A percentile compares a stretch with the other conserved stretches of the same genome.
Evolutionary conservation across 2,329 filamentous ascomycete genomes (phyloP).

Genomic region (Ophiosphaerella narmari): DNA sequence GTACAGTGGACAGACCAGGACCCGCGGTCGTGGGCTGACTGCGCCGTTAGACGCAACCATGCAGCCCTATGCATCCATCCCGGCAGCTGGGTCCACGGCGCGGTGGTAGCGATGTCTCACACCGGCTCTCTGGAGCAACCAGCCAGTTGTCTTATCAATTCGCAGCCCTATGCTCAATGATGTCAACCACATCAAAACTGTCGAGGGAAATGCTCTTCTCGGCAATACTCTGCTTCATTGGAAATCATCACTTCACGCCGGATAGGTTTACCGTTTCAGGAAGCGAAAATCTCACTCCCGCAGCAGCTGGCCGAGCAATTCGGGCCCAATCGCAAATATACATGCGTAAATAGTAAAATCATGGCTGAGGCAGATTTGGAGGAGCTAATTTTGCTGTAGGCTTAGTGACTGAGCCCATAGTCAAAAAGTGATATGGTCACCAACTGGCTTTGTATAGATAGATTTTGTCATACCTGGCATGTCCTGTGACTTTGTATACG

Average conservation of each 20-base stretch:
- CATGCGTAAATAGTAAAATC: constrained; percentile 7
- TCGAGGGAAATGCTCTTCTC: not conserved
- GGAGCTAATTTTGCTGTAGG: constrained; percentile 6
- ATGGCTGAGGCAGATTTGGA: constrained; percentile 8
- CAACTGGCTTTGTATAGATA: constrained; percentile 3
- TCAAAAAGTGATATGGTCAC: not conserved
- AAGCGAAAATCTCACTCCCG: constrained; percentile 20
- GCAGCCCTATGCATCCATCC: constrained; percentile 42
- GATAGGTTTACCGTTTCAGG: constrained; percentile 24
- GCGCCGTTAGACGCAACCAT: constrained; percentile 22
- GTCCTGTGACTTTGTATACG: not conserved
- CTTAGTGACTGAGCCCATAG: constrained; percentile 4
- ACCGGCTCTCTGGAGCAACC: constrained; percentile 10
- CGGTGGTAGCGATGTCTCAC: constrained; percentile 33
- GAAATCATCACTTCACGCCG: not conserved
- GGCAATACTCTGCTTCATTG: not conserved
- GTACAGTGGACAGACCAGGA: constrained; percentile 10
- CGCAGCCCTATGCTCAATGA: constrained; percentile 5
- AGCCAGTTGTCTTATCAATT: not conserved
- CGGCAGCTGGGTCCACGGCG: constrained; percentile 36
- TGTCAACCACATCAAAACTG: not conserved
- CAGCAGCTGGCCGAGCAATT: constrained; percentile 15
- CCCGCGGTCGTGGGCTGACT: constrained; percentile 30
- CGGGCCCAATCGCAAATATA: constrained; percentile 17
- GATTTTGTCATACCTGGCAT: not conserved